Evolutionary conservation across 2,329 filamentous ascomycete genomes (phyloP), one percentile per base, ranked within the genome.

Genomic region (Phialophora expanda): DNA sequence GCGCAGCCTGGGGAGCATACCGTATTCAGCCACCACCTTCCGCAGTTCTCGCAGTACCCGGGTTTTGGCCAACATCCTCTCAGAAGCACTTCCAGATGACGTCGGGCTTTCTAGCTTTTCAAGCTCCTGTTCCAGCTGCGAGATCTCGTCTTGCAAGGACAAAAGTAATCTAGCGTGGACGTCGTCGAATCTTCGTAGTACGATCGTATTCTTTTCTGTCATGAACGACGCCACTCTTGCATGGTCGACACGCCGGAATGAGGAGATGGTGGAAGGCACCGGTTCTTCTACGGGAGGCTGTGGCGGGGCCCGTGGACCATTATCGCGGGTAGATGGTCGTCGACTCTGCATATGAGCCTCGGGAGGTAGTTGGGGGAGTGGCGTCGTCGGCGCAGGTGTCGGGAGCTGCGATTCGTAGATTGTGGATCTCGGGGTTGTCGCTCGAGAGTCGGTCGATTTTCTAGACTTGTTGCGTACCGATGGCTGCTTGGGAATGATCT

Each of bases 101-200:
- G 53, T 62, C 2, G 64, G 44, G 34, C 32, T 66, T 56, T 79
- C 77, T 1, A 78, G 24, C 6, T 68, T 56, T 0, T 64, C n/a
- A 0, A 79, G 69, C 11, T 74, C 56, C 7, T 75, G 62, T 64
- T 79, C 77, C 0, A 79, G 56, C 0, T 59, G 67, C 0, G 70
- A 70, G 1, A 79, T 67, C 51, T 76, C 68, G 38, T 79, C 76
- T 65, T 80, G 77, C 2, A 78, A 69, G 1, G 69, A 69, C 4
- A 79, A 68, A 0, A 74, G 66, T 12, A 77, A 64, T 34, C 76
- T 67, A 6, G 68, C 65, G 50, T 77, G 78, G 0, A 78, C 67
- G 0, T 69, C 61, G 7, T 70, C 70, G 56, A 80, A 79, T 12
- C 76, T 73, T 5, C 77, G 72, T 3, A 79, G 71, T 7, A 78